Evolutionary conservation across 768 basidiomycete genomes (phyloP).

Genomic region (Tylopilus sp.): DNA sequence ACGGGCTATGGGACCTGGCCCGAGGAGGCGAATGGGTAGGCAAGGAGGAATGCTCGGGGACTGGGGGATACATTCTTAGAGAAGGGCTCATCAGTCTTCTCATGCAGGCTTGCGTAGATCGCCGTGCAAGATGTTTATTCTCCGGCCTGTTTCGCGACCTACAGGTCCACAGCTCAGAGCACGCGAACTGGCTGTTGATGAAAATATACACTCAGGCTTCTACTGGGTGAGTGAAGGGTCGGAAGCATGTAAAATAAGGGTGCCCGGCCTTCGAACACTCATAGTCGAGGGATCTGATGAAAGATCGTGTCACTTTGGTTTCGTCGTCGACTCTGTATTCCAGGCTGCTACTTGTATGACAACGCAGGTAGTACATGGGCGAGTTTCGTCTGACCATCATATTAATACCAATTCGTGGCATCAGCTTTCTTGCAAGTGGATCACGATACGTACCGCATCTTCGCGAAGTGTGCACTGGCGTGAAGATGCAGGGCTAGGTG

Average conservation of each 20-base stretch:
- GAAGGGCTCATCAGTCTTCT: background rate
- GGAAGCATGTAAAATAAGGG: no score
- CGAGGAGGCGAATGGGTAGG: slow-evolving; percentile 51
- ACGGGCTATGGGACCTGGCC: slow-evolving; percentile 38
- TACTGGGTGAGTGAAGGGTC: no score
- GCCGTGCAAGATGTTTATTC: background rate
- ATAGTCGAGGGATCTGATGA: no score
- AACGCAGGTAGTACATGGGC: no score
- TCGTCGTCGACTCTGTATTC: no score
- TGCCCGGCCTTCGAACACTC: no score
- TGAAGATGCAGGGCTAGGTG: slow-evolving; percentile 34
- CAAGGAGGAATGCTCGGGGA: slow-evolving; percentile 45
- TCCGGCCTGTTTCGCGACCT: background rate
- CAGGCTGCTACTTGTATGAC: no score
- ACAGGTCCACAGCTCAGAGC: background rate
- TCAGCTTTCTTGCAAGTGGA: slow-evolving; percentile 61
- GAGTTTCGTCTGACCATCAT: background rate
- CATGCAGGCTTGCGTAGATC: background rate
- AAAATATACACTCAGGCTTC: background rate
- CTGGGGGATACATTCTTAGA: slow-evolving; percentile 51
- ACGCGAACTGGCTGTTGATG: background rate
- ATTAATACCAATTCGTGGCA: slow-evolving; percentile 52
- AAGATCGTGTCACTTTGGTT: no score
- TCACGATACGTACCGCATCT: slow-evolving; percentile 47
- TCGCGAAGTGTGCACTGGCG: slow-evolving; percentile 68